Percentiles rank a stretch among this genome's conserved stretches.
phyloP scores from a whole-genome alignment of 2,329 filamentous ascomycete species.

The Chaetomiaceae sp. region DNA sequence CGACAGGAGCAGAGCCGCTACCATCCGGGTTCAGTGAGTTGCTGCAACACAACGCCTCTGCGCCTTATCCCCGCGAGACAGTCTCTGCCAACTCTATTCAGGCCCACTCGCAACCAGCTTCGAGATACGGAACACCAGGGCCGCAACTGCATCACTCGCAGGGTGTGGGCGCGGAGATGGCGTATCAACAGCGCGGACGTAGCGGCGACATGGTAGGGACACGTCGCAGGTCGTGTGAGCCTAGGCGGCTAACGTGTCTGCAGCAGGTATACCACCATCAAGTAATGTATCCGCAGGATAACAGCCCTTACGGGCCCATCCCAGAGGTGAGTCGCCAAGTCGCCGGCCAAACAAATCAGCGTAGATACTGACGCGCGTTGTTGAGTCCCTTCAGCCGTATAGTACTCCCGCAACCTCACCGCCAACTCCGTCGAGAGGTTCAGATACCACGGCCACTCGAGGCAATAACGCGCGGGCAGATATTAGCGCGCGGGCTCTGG shows the following conservation, averaged over 20 bases:
- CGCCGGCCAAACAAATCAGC: not conserved
- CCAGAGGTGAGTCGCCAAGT: constrained; percentile 24
- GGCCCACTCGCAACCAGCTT: constrained; percentile 35
- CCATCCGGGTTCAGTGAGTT: constrained; percentile 42
- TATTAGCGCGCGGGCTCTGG: constrained; percentile 26
- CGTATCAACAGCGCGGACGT: constrained; percentile 28
- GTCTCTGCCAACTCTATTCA: constrained; percentile 29
- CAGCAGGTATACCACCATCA: constrained; percentile 24
- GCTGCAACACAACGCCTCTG: constrained; percentile 40
- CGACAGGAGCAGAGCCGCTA: constrained; percentile 37
- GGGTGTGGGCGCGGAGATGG: constrained; percentile 30
- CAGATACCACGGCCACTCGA: constrained; percentile 37
- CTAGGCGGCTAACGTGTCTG: constrained; percentile 13
- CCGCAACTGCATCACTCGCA: constrained; percentile 29
- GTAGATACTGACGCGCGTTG: constrained; percentile 1
- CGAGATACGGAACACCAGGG: constrained; percentile 38
- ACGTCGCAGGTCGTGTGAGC: not conserved
- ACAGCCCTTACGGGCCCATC: constrained; percentile 27
- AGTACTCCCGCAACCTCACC: constrained; percentile 51
- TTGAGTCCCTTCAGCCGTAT: constrained; percentile 36
- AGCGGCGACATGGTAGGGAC: constrained; percentile 20
- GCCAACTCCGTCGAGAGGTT: constrained; percentile 38
- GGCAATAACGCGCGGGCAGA: constrained; percentile 33
- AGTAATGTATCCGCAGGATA: constrained; percentile 22
- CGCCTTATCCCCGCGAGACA: constrained; percentile 28